Conservation (phyloP, 129 eudicot genomes). For the Silybum marianum region DNA sequence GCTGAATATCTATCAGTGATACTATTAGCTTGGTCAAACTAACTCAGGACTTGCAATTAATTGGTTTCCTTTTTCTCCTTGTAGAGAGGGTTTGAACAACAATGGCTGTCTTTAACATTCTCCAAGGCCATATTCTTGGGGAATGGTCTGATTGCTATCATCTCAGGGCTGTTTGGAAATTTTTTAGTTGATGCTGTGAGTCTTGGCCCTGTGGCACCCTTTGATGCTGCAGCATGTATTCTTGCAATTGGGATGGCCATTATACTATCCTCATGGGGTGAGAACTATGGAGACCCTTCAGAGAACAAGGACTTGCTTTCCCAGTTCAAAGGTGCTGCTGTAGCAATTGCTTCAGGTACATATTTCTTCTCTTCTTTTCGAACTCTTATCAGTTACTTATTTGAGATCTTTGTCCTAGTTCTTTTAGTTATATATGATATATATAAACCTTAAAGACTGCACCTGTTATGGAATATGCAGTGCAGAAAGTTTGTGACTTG, state of each 20-base stretch:
- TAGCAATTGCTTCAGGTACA: slow-evolving; percentile 95
- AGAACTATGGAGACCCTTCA: slow-evolving; percentile 94
- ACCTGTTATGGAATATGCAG: background rate
- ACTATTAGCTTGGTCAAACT: background rate
- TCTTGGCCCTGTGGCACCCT: slow-evolving; percentile 89
- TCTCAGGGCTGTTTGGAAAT: slow-evolving; percentile 86
- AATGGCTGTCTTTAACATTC: slow-evolving; percentile 93
- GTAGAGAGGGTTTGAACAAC: slow-evolving; percentile 90
- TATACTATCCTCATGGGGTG: slow-evolving; percentile 83
- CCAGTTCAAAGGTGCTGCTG: slow-evolving; percentile 93
- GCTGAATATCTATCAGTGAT: background rate
- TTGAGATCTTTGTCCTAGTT: too few species aligned
- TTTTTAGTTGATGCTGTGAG: slow-evolving; percentile 59
- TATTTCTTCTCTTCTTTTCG: background rate
- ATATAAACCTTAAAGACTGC: background rate
- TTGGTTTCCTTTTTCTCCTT: slow-evolving; percentile 1
- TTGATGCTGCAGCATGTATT: slow-evolving; percentile 89
- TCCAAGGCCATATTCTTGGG: slow-evolving; percentile 93
- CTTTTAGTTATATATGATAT: background rate
- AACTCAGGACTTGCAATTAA: background rate
- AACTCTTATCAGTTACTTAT: slow-evolving; percentile 2
- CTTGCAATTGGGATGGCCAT: slow-evolving; percentile 85
- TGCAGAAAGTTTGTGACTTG: slow-evolving; percentile 14
- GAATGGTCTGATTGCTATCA: slow-evolving; percentile 84
- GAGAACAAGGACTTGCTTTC: slow-evolving; percentile 86